Percentiles rank a stretch among this genome's conserved stretches.
These are phyloP conservation scores for Schizochytrium sp. DNA, from an alignment of 108 stramenopile genomes.

Conservation along the genomic window DNA sequence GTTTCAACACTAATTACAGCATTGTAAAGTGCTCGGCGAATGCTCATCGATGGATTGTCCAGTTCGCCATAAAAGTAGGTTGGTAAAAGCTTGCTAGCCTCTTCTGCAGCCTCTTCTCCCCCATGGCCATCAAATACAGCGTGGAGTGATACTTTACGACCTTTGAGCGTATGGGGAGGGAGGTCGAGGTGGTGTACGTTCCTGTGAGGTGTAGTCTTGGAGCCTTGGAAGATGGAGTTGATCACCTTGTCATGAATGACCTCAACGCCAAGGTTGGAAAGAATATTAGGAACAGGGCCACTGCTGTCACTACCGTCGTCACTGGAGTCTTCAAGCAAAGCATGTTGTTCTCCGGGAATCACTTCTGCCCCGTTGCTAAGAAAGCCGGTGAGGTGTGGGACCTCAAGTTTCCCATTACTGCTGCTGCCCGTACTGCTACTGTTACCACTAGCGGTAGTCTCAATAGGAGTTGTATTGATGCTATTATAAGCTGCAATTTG, in stretches of 20 bases:
- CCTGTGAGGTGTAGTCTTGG: background rate
- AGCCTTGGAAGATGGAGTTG: background rate
- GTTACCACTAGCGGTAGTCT: background rate
- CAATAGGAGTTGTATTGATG: too few relatives aligned
- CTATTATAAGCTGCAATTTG: too few relatives aligned
- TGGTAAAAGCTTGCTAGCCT: background rate
- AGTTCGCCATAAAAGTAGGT: slow-evolving; percentile 1
- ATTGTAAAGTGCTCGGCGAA: slow-evolving; percentile 6
- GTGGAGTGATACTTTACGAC: slow-evolving; percentile 47
- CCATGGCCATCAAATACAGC: slow-evolving; percentile 56
- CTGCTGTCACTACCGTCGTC: slow-evolving; percentile 10
- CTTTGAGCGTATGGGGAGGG: background rate
- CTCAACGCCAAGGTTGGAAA: background rate
- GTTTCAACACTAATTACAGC: slow-evolving; percentile 28
- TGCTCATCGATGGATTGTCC: background rate
- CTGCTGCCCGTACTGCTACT: background rate
- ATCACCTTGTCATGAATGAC: background rate
- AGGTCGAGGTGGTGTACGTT: background rate
- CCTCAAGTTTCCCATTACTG: background rate
- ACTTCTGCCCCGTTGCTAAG: background rate
- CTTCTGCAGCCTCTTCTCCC: background rate
- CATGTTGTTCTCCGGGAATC: background rate
- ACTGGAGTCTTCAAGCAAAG: slow-evolving; percentile 1
- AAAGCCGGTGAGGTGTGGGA: background rate
- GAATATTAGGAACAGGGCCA: background rate